phyloP scores from a whole-genome alignment of 2,329 filamentous ascomycete species.

The Penicillium crustosum region DNA sequence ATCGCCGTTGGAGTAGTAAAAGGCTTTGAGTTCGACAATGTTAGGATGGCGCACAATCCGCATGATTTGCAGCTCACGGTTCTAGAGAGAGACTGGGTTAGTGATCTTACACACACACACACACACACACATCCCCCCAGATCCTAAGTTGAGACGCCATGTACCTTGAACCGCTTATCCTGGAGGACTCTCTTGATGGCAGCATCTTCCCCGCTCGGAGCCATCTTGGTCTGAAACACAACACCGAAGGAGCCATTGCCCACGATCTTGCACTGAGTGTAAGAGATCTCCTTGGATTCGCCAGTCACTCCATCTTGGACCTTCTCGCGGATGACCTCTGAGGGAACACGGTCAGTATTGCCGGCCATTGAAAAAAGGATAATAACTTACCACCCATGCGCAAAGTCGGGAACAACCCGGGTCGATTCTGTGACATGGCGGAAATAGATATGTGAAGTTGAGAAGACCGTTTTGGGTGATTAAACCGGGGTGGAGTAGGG shows the following conservation, averaged over 20 bases:
- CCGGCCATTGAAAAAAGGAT: slow-evolving; percentile 21
- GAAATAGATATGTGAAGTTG: slow-evolving; percentile 23
- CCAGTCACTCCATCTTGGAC: slow-evolving; percentile 97
- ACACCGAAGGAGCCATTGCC: slow-evolving; percentile 98
- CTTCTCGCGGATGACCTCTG: slow-evolving; percentile 97
- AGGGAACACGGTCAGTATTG: slow-evolving; percentile 3
- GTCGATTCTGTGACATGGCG: slow-evolving; percentile 85
- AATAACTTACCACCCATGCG: slow-evolving; percentile 89
- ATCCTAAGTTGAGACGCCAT: slow-evolving; percentile 16
- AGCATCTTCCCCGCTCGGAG: slow-evolving; percentile 95
- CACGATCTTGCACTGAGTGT: slow-evolving; percentile 99
- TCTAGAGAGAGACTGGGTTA: slow-evolving; percentile 57
- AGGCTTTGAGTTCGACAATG: slow-evolving; percentile 97
- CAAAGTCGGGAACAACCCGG: slow-evolving; percentile 81
- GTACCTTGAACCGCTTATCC: slow-evolving; percentile 98
- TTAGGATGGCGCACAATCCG: slow-evolving; percentile 98
- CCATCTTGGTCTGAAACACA: slow-evolving; percentile 98
- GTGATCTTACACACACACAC: slow-evolving; percentile 14
- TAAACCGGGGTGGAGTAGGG: slow-evolving; percentile 32
- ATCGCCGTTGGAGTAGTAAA: slow-evolving; percentile 99
- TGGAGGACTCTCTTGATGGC: slow-evolving; percentile 98
- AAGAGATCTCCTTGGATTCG: slow-evolving; percentile 94
- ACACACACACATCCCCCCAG: not conserved
- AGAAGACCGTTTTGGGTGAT: slow-evolving; percentile 57
- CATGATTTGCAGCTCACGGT: slow-evolving; percentile 99